These are phyloP conservation scores for Pouteria campechiana DNA, from an alignment of 179 eudicot species.

Conservation along the genomic window DNA sequence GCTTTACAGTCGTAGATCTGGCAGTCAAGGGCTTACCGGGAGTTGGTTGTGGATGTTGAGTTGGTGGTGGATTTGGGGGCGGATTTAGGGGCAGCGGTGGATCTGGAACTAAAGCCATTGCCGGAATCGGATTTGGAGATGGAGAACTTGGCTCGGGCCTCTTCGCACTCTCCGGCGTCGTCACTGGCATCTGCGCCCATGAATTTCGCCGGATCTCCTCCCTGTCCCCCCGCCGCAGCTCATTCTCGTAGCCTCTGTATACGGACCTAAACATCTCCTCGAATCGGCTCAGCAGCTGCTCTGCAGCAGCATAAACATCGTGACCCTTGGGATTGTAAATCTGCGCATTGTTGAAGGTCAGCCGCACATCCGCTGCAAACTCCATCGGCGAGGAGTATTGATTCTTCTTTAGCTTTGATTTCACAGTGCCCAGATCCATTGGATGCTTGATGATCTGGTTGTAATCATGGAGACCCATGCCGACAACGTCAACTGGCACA, in stretches of 20 bases:
- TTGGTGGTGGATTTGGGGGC: conserved; percentile 5
- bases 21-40: conserved; percentile 10
- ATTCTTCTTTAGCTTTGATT: conserved; percentile 24
- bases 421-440: conserved; percentile 86
- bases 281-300: conserved; percentile 26
- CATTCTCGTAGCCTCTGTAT: conserved; percentile 12
- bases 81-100: conserved; percentile 15
- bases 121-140: conserved; percentile 25
- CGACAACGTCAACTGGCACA: conserved; percentile 26
- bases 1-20: conserved; percentile 23
- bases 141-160: conserved; percentile 12
- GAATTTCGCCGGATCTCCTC: conserved; percentile 52
- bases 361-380: conserved; percentile 56
- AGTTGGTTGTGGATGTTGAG: too few species aligned
- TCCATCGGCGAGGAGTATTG: conserved; percentile 36
- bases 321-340: conserved; percentile 61
- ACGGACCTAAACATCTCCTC: conserved; percentile 52
- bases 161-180: conserved; percentile 25
- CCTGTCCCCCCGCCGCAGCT: conserved; percentile 11
- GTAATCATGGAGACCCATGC: conserved; percentile 63
- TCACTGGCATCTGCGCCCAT: conserved; percentile 31
- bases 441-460: conserved; percentile 60
- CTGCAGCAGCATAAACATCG: conserved; percentile 46
- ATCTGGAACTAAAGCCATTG: conserved; percentile 6
- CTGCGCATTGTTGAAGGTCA: conserved; percentile 62